Base-by-base conservation (phyloP, 257 asterid species). In the Coffea eugenioides region DNA sequence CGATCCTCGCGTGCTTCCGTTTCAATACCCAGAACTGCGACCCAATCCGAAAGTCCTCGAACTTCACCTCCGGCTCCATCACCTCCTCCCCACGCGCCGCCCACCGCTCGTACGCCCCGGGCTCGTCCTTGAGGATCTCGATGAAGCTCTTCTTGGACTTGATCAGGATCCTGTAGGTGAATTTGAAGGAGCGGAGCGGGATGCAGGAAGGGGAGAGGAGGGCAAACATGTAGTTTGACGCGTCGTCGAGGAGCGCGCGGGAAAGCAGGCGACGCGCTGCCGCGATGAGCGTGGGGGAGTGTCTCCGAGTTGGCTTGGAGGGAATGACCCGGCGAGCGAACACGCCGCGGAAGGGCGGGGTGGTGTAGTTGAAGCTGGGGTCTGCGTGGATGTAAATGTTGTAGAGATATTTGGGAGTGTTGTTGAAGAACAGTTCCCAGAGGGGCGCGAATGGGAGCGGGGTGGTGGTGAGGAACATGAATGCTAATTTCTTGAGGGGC, bases 21-120 rank as follows among this genome's bases (percentile, higher is more conserved):
- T 74, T 90, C 75, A 93, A 75, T 25, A 80, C 88, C 80, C 90
- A 92, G 21, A 92, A 93, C 84, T 92, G 98, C 71, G 98, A 92
- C 91, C 98, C 98, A 51, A 93, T 89, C 72, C 98, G 90, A 73
- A 93, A 93, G 5, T 90, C 89, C 39, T 73, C 82, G 12, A 46
- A 92, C 69, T 41, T 81, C 79, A 93, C 91, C 82, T 89, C 98
- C 69, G 98, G 97, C 0, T 69, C 57, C 98, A 93, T 93, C 78
- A 87, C 91, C 2, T 70, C 34, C 2, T 82, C 89, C 72, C 98
- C 98, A 87, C 97, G 98, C 91, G 96, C 98, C 82, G 93, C 93
- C 94, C 94, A 93, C 12, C 98, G 51, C 0, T 78, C 84, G 79
- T 67, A 86, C 85, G 97, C 98, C 79, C 91, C 88, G 7, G 90